Base-by-base conservation (phyloP, 2,329 filamentous ascomycete genomes). In the Trichoderma harzianum region DNA sequence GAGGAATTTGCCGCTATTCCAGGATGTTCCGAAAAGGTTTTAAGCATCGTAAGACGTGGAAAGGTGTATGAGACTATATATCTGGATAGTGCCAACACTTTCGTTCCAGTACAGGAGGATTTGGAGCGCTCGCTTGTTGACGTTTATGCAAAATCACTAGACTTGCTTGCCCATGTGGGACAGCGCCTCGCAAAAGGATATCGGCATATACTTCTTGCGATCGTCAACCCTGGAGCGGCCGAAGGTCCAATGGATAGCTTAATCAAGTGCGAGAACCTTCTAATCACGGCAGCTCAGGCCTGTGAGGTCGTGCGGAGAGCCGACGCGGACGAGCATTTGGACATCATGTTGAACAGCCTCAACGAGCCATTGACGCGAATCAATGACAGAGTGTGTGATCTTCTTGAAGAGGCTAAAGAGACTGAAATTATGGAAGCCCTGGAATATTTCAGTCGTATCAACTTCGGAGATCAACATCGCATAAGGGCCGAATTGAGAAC, bases 401-500 rank as follows among this genome's bases (percentile, higher is more conserved):
- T 69, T 32, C 36, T 69, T 21, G 39, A 32, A 14, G 36, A 53
- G 2, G 5, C 21, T 5, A 11, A 51, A 3, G 34, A 21, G 7
- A n/a, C 32, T 6, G 66, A 69, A 2, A 21, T 53, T 8, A 26
- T 69, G 5, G 1, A 61, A 0, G 66, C 57, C 3, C 26, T 69
- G 2, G 57, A 69, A 7, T 61, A n/a, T 24, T 51, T 69, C 12
- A 69, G 66, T 7, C 18, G 8, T 34, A 43, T 69, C 8, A 21
- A 69, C 16, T 69, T 69, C 1, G 66, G 66, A n/a, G 66, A 69
- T 11, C 36, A 51, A 21, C 66, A 69, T n/a, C 57, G 36, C 3
- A 53, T 24, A 36, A 69, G 30, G 21, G 14, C 11, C n/a, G 55
- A 61, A 51, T 14, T 8, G 26, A 26, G 66, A 28, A 69, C 66